Base-by-base conservation (phyloP, 2,329 filamentous ascomycete genomes). In the Whalleya microplaca region DNA sequence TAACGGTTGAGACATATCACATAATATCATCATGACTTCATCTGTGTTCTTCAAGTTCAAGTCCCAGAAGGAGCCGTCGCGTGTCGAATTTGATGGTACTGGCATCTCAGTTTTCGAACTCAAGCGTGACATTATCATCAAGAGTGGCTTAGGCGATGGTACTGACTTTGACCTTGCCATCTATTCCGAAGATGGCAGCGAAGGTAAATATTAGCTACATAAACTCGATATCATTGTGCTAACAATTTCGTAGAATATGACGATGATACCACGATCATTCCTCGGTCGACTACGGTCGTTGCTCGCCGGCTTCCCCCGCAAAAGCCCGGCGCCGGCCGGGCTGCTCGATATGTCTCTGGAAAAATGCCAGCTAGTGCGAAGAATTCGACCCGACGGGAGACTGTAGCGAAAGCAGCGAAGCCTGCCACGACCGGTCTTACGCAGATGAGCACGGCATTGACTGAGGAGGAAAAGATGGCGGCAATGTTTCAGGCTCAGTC, bases 21-120 rank as follows among this genome's bases (percentile, higher is more conserved):
- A 61, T 50, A 57, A 61, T 50, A 57, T 73, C 79, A 86, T 71
- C 71, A 97, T 97, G 93, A 86, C 92, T 73, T 96, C 95, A 55
- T 98, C 93, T 65, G 95, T 99, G 72, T 98, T 97, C 79, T 99
- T 97, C 90, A 96, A 96, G 80, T 99, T 99, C 88, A 98, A 97
- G 80, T 98, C 94, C 67, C 92, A 96, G 73, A 97, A 92, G 80
- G 95, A 98, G 73, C 91, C 92, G 58, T 92, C 92, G 55, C 87
- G 93, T 71, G 92, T 99, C 69, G 91, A 93, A 71, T 98, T 99
- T 75, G 94, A 99, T 77, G 95, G 95, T 72, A 97, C 94, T 69
- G 92, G 92, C 76, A 96, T 98, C 72, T 96, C 94, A 60, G 95
- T 98, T 63, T 99, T 98, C 78, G 96, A 99, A 73, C 83, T 99